Conservation (phyloP, 306 rosid genomes). For the Vigna angularis region DNA sequence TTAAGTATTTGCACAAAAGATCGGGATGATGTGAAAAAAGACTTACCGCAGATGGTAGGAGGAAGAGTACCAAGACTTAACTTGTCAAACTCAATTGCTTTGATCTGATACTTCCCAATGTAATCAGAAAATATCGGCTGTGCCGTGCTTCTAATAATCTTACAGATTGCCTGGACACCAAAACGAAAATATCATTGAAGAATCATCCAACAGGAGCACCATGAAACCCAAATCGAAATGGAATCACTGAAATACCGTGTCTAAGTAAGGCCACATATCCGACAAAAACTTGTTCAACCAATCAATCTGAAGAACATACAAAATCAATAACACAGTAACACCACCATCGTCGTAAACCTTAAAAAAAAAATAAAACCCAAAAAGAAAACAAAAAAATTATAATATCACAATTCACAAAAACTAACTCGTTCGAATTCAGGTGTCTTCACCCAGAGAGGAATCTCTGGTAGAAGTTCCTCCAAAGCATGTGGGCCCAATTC, state of each 20-base stretch:
- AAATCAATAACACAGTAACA: constrained; percentile 38
- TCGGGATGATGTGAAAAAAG: background rate
- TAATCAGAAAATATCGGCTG: constrained; percentile 71
- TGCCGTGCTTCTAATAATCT: constrained; percentile 59
- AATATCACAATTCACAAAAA: constrained; percentile 27
- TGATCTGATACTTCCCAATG: constrained; percentile 73
- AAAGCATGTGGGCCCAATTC: constrained; percentile 76
- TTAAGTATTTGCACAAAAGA: background rate
- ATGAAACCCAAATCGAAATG: background rate
- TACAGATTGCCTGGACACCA: constrained; percentile 71
- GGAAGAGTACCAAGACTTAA: constrained; percentile 89
- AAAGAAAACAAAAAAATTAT: background rate
- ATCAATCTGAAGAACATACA: constrained; percentile 70
- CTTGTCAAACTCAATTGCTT: constrained; percentile 67
- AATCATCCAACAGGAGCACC: constrained; percentile 9
- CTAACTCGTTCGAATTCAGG: constrained; percentile 91
- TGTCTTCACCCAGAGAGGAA: constrained; percentile 88
- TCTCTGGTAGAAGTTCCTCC: constrained; percentile 80
- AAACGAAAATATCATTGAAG: constrained; percentile 32
- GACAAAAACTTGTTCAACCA: constrained; percentile 79
- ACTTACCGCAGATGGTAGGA: constrained; percentile 76
- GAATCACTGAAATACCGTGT: constrained; percentile 59
- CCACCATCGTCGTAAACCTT: background rate
- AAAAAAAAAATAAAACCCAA: background rate
- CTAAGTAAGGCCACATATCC: constrained; percentile 87